These are phyloP conservation scores for Coemansia sp. DNA, from an alignment of 192 early-diverging fungal genomes.

Conservation along the genomic window DNA sequence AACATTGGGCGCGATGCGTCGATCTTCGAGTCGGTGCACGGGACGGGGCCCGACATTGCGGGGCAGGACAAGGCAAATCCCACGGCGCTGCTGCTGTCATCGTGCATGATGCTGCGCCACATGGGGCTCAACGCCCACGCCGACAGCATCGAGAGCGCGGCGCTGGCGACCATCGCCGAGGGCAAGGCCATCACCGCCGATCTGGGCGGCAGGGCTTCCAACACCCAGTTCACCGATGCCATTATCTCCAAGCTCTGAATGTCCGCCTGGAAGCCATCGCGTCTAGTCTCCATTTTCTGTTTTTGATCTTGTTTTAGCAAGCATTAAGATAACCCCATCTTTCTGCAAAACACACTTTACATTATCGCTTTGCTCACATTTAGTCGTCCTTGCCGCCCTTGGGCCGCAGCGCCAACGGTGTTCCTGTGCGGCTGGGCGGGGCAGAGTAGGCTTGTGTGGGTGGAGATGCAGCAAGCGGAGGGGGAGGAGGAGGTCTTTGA, in stretches of 20 bases:
- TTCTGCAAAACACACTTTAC: not conserved
- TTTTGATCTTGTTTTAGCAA: not conserved
- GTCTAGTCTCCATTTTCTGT: not conserved
- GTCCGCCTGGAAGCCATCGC: no score
- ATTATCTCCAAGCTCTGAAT: constrained; percentile 72
- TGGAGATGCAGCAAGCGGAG: not conserved
- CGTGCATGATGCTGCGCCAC: constrained; percentile 98
- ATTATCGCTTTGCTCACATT: not conserved
- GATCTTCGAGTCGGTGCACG: constrained; percentile 96
- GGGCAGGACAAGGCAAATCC: constrained; percentile 96
- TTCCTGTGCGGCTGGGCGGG: constrained; percentile 2
- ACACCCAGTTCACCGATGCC: constrained; percentile 80
- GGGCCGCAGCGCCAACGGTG: not conserved
- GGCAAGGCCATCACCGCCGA: constrained; percentile 88
- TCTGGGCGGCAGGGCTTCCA: constrained; percentile 85
- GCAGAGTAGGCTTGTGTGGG: constrained; percentile 1
- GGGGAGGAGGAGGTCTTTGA: constrained; percentile 2
- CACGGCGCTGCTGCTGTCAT: constrained; percentile 90
- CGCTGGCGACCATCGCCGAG: constrained; percentile 93
- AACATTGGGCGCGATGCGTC: constrained; percentile 98
- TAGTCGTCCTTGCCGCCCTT: constrained; percentile 36
- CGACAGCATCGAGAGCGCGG: constrained; percentile 85
- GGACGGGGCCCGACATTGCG: constrained; percentile 98
- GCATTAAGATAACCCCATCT: not conserved
- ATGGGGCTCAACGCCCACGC: constrained; percentile 85